phyloP scores from a whole-genome alignment of 352 stramenopile species.

The Elongisporangium undulatum region DNA sequence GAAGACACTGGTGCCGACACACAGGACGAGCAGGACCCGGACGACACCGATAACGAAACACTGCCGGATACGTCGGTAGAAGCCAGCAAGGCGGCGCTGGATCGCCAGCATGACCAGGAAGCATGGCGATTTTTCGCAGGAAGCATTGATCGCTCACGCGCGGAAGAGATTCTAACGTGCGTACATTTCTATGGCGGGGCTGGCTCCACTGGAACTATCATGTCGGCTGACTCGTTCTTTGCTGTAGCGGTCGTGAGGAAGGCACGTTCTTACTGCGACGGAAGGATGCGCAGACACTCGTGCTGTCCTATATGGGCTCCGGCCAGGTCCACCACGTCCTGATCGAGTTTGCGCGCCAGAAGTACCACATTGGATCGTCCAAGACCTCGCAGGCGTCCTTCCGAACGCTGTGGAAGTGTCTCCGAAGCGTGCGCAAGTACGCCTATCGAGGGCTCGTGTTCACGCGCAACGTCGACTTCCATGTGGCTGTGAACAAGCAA shows the following conservation, averaged over 20 bases:
- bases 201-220: neutral
- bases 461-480: conserved; percentile 61
- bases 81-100: conserved; percentile 20
- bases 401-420: conserved; percentile 61
- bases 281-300: conserved; percentile 76
- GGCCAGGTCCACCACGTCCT: conserved; percentile 78
- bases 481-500: conserved; percentile 54
- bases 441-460: conserved; percentile 74
- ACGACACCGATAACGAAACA: conserved; percentile 15
- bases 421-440: conserved; percentile 77
- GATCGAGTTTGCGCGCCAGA: conserved; percentile 64
- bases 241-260: conserved; percentile 38
- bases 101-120: conserved; percentile 50
- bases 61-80: conserved; percentile 6
- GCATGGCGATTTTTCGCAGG: conserved; percentile 80
- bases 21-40: conserved; percentile 1
- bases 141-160: conserved; percentile 60
- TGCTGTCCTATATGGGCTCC: conserved; percentile 72
- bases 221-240: neutral
- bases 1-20: conserved; percentile 7
- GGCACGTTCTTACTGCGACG: conserved; percentile 76
- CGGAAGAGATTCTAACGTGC: conserved; percentile 67
- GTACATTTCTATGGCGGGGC: conserved; percentile 2
- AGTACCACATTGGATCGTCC: conserved; percentile 73
- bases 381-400: conserved; percentile 68